A percentile compares a stretch with the other conserved stretches of the same genome.
Evolutionary conservation across 495 filamentous ascomycete genomes (phyloP).

Genomic region (Trichocladium antarcticum): DNA sequence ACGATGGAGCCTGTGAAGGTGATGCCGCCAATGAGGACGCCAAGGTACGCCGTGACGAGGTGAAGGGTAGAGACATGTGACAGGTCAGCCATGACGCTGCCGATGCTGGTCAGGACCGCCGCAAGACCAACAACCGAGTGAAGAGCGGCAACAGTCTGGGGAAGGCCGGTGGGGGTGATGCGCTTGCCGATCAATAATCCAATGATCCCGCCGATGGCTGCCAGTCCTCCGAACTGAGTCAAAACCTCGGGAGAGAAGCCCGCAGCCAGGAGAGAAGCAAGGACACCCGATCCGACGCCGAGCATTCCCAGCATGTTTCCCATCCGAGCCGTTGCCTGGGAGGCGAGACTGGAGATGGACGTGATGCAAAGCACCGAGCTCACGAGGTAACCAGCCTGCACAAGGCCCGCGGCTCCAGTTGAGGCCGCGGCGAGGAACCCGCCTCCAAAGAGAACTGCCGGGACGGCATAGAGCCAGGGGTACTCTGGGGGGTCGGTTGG

Average conservation of each 20-base stretch:
- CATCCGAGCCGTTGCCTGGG: slow-evolving; percentile 64
- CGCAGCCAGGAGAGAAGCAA: slow-evolving; percentile 66
- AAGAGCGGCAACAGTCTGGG: slow-evolving; percentile 69
- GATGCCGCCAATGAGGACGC: slow-evolving; percentile 69
- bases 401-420: slow-evolving; percentile 66
- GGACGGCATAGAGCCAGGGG: slow-evolving; percentile 70
- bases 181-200: slow-evolving; percentile 65
- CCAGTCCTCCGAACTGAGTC: slow-evolving; percentile 61
- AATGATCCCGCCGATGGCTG: slow-evolving; percentile 49
- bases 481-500: slow-evolving; percentile 73
- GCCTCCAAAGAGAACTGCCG: slow-evolving; percentile 60
- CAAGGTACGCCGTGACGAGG: slow-evolving; percentile 66
- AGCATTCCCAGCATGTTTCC: slow-evolving; percentile 74
- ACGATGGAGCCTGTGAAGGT: slow-evolving; percentile 79
- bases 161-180: slow-evolving; percentile 69
- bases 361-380: slow-evolving; percentile 68
- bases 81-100: slow-evolving; percentile 62
- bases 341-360: slow-evolving; percentile 60
- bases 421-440: slow-evolving; percentile 64
- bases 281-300: slow-evolving; percentile 63
- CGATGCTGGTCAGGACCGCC: slow-evolving; percentile 70
- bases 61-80: slow-evolving; percentile 58
- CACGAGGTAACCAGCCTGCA: slow-evolving; percentile 70
- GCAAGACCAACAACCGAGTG: slow-evolving; percentile 76
- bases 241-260: slow-evolving; percentile 63